Evolutionary conservation across 495 filamentous ascomycete genomes (phyloP), one percentile per base, ranked within the genome.

Genomic region (Penicillium cosmopolitanum): DNA sequence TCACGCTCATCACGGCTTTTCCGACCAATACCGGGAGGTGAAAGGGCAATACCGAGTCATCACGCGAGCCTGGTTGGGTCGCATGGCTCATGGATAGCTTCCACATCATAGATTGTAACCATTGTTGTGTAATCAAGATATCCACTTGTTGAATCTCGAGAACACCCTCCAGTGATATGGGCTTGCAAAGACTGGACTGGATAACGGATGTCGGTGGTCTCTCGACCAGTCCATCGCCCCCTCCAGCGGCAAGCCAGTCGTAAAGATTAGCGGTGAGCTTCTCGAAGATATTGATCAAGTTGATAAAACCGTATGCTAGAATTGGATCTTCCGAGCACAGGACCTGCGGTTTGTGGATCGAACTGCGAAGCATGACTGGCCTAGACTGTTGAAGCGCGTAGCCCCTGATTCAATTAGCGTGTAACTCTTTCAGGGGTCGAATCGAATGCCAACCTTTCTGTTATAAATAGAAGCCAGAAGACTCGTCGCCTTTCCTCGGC

Each of bases 401-500:
- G 4, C 74, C 76, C 62, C 77, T 79, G 4, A 1, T 31, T 31
- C 4, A 31, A 31, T 31, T 31, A 31, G 28, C 28, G 8, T 31
- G 8, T 31, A 1, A 31, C 28, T 31, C 28, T 31, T 31, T 8
- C 4, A 31, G 4, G 28, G 28, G 28, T 18, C 8, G 6, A 46
- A 16, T 19, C 23, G n/a, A 46, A 16, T 10, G 64, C 72, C 67
- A 52, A 78, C 77, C 85, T 79, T 68, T 87, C 84, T 16, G 83
- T 83, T 40, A 89, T 78, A 60, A 87, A 88, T 9, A 87, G 66
- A 47, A 85, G 68, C 86, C 87, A 89, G 60, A 89, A 89, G 0
- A 88, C 70, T 23, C 86, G 73, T 38, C 85, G 73, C 31, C 77
- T 79, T 53, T 82, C 80, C 42, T 84, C 77, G 0, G 73, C 76